phyloP scores from a whole-genome alignment of 1,284 basidiomycete species.

The Quambalaria eucalypti region DNA sequence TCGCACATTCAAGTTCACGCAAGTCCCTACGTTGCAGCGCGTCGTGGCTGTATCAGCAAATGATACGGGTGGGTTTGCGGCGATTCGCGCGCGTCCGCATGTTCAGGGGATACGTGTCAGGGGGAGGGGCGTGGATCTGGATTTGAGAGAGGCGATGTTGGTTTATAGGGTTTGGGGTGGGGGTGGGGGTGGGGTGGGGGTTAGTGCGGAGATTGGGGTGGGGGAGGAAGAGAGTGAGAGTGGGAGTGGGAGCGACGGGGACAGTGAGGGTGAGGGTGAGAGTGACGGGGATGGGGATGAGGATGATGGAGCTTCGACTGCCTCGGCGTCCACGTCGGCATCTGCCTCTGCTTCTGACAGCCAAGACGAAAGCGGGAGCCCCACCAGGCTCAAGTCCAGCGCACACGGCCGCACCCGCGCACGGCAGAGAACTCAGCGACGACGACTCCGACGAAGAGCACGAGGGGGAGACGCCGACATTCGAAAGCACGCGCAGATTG shows the following conservation, averaged over 20 bases:
- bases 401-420: slow-evolving; percentile 17
- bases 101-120: slow-evolving; percentile 57
- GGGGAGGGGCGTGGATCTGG: slow-evolving; percentile 68
- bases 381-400: too few species aligned
- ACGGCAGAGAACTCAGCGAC: slow-evolving; percentile 9
- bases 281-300: too few species aligned
- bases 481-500: slow-evolving; percentile 13
- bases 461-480: not conserved
- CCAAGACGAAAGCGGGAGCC: too few species aligned
- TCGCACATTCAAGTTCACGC: slow-evolving; percentile 60
- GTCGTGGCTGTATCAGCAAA: slow-evolving; percentile 76
- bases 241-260: too few species aligned
- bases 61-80: slow-evolving; percentile 79
- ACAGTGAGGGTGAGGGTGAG: too few species aligned
- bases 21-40: slow-evolving; percentile 73
- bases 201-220: slow-evolving; percentile 18
- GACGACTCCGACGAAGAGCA: slow-evolving; percentile 19
- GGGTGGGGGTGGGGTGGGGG: too few species aligned
- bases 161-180: slow-evolving; percentile 13
- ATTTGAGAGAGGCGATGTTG: slow-evolving; percentile 52
- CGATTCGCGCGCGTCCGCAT: slow-evolving; percentile 65
- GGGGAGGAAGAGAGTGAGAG: slow-evolving; percentile 32
- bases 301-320: too few species aligned
- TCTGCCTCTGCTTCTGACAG: too few species aligned
- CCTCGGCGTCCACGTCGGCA: too few species aligned